Conservation (phyloP, 768 basidiomycete species). For the Rubroboletus satanas region DNA sequence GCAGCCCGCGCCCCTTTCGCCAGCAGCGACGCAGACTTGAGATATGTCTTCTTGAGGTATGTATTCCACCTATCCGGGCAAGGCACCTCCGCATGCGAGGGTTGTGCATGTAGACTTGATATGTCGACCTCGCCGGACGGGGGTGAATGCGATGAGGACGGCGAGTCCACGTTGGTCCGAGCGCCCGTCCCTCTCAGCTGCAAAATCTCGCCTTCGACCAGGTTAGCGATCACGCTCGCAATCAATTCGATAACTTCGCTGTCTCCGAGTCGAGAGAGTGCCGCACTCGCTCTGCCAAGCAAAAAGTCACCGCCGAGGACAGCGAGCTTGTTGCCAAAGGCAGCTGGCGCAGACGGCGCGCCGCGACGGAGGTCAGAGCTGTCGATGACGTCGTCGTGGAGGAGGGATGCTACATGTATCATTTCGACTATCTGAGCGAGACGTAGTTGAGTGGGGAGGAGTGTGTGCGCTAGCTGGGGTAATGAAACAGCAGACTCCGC, state of each 20-base stretch:
- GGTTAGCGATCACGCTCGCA: conserved; percentile 85
- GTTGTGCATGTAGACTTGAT: conserved; percentile 44
- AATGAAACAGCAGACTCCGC: conserved; percentile 20
- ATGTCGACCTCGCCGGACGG: conserved; percentile 18
- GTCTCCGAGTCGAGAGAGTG: conserved; percentile 81
- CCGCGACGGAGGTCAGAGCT: conserved; percentile 67
- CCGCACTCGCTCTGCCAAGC: conserved; percentile 84
- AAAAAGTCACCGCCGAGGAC: conserved; percentile 96
- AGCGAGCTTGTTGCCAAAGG: conserved; percentile 89
- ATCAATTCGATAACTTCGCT: conserved; percentile 91
- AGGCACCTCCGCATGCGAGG: conserved; percentile 25
- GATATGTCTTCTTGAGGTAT: conserved; percentile 89
- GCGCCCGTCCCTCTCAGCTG: conserved; percentile 45
- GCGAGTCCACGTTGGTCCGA: background rate
- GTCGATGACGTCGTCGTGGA: conserved; percentile 91
- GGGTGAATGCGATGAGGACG: background rate
- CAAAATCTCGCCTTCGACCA: conserved; percentile 96
- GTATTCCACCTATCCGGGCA: conserved; percentile 56
- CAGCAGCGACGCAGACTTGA: conserved; percentile 89
- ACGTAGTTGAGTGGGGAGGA: conserved; percentile 83
- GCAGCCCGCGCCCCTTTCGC: conserved; percentile 83
- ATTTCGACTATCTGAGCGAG: conserved; percentile 97
- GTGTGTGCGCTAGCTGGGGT: conserved; percentile 32
- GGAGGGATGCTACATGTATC: conserved; percentile 91
- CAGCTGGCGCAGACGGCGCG: conserved; percentile 61